Percentiles rank a stretch among this genome's conserved stretches.
Conservation (phyloP, 2,329 filamentous ascomycete genomes). For the Leptographium radiaticola region DNA sequence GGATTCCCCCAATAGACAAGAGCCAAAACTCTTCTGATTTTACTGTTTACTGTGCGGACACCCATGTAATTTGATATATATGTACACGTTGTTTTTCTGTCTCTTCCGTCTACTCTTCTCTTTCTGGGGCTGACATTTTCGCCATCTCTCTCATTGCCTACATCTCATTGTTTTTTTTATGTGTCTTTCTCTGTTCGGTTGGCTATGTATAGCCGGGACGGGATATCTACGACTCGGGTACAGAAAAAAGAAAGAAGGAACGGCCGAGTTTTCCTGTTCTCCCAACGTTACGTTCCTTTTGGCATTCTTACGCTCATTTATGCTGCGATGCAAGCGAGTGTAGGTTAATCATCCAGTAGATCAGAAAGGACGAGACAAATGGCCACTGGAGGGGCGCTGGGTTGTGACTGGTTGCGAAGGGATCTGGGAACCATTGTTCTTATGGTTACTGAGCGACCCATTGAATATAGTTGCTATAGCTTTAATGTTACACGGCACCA, state of each 20-base stretch:
- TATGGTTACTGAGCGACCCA: too few species aligned
- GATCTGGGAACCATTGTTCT: too few species aligned
- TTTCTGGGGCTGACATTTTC: not conserved
- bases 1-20: conserved; percentile 8
- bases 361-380: not conserved
- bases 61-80: conserved; percentile 7
- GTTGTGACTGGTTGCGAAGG: not conserved
- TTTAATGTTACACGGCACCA: too few species aligned
- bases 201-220: not conserved
- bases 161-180: not conserved
- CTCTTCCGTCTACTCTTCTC: not conserved
- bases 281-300: not conserved
- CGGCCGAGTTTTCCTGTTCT: not conserved
- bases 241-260: not conserved
- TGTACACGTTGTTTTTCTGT: not conserved
- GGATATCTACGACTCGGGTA: not conserved
- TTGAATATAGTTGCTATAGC: too few species aligned
- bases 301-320: not conserved
- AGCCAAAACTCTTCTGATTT: not conserved
- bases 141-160: not conserved
- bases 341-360: not conserved
- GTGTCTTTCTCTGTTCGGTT: not conserved
- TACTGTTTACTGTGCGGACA: not conserved
- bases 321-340: not conserved
- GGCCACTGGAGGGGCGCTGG: not conserved